Base-by-base conservation (phyloP, 2,329 filamentous ascomycete genomes). In the Monosporascus sp. region DNA sequence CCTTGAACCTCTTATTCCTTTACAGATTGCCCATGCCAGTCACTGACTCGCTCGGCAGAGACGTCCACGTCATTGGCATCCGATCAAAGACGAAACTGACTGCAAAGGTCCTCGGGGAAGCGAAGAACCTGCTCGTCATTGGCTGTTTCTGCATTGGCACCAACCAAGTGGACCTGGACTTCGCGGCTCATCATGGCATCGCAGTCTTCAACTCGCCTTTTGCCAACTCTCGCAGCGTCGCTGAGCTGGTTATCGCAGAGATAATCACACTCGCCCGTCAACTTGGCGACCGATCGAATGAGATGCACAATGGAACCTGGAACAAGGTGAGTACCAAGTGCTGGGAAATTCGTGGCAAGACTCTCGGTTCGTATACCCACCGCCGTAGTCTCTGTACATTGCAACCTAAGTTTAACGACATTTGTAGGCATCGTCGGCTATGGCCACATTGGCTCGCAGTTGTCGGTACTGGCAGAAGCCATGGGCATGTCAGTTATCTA, bases 81-180 rank as follows among this genome's bases (percentile, higher is more conserved):
- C 89, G 94, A 60, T 97, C 93, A 55, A 99, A 99, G 79, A 99
- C 94, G 37, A 96, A 94, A 76, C 82, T 99, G 68, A 93, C 86
- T 8, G 86, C 88, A 58, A 87, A 86, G 65, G 89, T 99, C 28
- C 81, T 99, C 56, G 81, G 84, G 53, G 87, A 95, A 70, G 94
- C 94, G 52, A 95, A 92, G 77, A 96, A 97, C 70, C 81, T 99
- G 51, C 88, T 97, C 55, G 94, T 97, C 57, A 85, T 97, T 63
- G 94, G 94, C 56, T 99, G 94, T 77, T 99, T 99, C 81, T 99
- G 94, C 72, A 99, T 99, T 65, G 94, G 94, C 60, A 99, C 94
- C 53, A 97, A 96, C 76, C 91, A 96, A 72, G 91, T 96, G 60
- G 87, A 96, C 69, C 84, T 96, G 55, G 82, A 90, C 57, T 93